These are phyloP conservation scores for Cyberlindnera xylosilytica DNA, from an alignment of 805 yeast genomes.

Conservation along the genomic window DNA sequence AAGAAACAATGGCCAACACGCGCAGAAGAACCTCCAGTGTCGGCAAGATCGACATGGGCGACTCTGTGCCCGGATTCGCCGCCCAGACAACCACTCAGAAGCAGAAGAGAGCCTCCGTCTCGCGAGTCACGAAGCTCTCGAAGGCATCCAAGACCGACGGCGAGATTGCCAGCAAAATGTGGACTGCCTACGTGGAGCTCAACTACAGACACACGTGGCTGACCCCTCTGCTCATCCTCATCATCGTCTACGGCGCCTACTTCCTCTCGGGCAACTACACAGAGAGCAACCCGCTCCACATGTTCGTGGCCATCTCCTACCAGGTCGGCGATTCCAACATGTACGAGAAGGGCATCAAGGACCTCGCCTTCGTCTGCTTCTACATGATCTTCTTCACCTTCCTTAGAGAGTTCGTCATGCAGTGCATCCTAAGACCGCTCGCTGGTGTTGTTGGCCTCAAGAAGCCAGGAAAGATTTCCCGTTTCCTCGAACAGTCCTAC, in stretches of 20 bases:
- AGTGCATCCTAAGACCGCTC: constrained; percentile 68
- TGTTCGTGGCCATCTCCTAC: constrained; percentile 65
- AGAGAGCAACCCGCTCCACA: constrained; percentile 56
- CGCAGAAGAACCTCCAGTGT: constrained; percentile 62
- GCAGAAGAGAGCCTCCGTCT: constrained; percentile 37
- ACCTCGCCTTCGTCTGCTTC: constrained; percentile 72
- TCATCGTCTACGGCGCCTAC: constrained; percentile 40
- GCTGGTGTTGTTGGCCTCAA: constrained; percentile 53
- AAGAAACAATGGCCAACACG: background rate
- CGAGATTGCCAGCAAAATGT: constrained; percentile 54
- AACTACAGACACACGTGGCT: constrained; percentile 66
- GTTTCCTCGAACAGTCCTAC: constrained; percentile 94
- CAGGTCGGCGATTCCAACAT: constrained; percentile 56
- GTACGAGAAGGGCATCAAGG: constrained; percentile 87
- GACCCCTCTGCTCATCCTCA: constrained; percentile 52
- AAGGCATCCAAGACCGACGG: constrained; percentile 38
- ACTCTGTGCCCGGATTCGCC: constrained; percentile 63
- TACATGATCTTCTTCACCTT: constrained; percentile 88
- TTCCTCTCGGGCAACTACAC: constrained; percentile 56
- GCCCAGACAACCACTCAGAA: constrained; percentile 55
- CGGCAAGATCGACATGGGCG: constrained; percentile 75
- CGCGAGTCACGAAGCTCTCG: constrained; percentile 34
- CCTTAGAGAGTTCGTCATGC: constrained; percentile 88
- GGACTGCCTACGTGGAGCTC: constrained; percentile 57
- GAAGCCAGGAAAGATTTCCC: constrained; percentile 49